Base-by-base conservation (phyloP, 2,329 filamentous ascomycete genomes). In the Talaromyces funiculosus region DNA sequence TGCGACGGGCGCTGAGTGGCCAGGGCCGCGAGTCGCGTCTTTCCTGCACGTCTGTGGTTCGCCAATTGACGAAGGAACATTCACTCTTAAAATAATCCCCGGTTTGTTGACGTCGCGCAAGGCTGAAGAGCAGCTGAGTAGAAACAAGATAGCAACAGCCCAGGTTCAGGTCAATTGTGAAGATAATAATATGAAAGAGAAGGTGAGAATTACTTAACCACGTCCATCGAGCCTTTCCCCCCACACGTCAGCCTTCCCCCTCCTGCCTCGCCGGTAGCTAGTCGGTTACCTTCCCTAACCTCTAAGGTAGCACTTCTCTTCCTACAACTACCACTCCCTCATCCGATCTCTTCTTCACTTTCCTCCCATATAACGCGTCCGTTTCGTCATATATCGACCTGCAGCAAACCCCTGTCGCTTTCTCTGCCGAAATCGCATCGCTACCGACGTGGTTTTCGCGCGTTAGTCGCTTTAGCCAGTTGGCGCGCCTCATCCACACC, bases 41-140 rank as follows among this genome's bases (percentile, higher is more conserved):
- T 40, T 49, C 3, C 18, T 47, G 33, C 24, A 45, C 61, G 37
- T 42, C 26, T 72, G 67, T 74, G 72, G 72, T 75, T 74, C 72
- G 72, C 69, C 72, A 73, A 74, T 75, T 73, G 69, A 57, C 40
- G 18, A 9, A 20, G 16, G 35, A 5, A 26, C 54, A 22, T 56
- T 43, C 38, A 45, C 33, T 57, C 26, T 47, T 57, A 56, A 53
- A 29, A 43, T 56, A 56, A 45, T 45, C 53, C 53, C 35, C 53
- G 53, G 53, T 57, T 55, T 57, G 54, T 57, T 57, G 54, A 57
- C 42, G 54, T 45, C 47, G 47, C 47, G 47, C 29, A 51, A 51
- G 47, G 47, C 47, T 51, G 29, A 22, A 20, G 47, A 51, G n/a
- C 22, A 57, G 24, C 8, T n/a, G 37, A 4, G 35, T 33, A 43